Conservation (phyloP, 192 early-diverging fungal species). For the Rhizoclosmatium sp. region DNA sequence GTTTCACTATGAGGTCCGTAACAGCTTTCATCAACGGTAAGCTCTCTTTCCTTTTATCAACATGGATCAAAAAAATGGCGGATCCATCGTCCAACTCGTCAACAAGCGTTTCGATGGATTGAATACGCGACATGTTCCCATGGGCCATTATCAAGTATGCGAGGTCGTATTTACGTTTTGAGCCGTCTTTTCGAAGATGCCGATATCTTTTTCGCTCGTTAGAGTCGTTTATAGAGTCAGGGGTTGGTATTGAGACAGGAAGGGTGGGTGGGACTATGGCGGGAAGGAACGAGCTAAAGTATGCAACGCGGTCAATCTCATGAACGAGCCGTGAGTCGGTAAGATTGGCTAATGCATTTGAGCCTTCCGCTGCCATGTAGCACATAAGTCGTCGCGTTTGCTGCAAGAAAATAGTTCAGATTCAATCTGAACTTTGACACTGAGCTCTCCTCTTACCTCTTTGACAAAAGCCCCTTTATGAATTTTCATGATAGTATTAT, state of each 20-base stretch:
- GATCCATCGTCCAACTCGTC: slow-evolving; percentile 50
- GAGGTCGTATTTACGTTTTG: slow-evolving; percentile 37
- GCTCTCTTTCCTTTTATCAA: slow-evolving; percentile 33
- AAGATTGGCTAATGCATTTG: slow-evolving; percentile 44
- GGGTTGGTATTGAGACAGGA: no score
- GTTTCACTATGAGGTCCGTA: no score
- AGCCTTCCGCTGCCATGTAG: slow-evolving; percentile 53
- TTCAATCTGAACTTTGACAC: no score
- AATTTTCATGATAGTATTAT: background rate
- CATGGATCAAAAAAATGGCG: slow-evolving; percentile 56
- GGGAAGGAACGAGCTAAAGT: slow-evolving; percentile 41
- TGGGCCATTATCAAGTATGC: slow-evolving; percentile 62
- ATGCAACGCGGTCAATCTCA: slow-evolving; percentile 32
- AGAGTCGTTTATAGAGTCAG: no score
- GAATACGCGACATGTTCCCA: slow-evolving; percentile 22
- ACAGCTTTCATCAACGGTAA: no score
- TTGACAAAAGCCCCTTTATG: slow-evolving; percentile 6
- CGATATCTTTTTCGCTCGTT: no score
- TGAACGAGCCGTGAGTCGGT: slow-evolving; percentile 43
- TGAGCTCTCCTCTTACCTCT: slow-evolving; percentile 6
- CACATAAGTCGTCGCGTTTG: slow-evolving; percentile 43
- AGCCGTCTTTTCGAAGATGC: no score
- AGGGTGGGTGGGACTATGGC: background rate
- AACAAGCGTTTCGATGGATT: slow-evolving; percentile 30
- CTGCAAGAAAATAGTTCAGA: no score